A percentile compares a stretch with the other conserved stretches of the same genome.
Conservation (phyloP, 257 asterid species). For the Solanum appendiculatum region DNA sequence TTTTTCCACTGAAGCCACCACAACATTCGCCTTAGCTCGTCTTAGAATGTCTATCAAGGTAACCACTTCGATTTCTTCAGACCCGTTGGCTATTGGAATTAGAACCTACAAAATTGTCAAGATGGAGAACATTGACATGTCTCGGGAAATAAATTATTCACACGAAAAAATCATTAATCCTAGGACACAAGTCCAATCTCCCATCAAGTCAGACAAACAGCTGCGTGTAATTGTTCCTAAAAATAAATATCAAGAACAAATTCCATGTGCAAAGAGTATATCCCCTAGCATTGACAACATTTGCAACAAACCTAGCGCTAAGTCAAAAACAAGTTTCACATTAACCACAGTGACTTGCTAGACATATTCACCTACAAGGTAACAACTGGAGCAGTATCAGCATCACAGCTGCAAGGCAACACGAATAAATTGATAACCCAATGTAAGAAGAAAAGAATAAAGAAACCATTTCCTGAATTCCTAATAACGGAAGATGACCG, state of each 20-base stretch:
- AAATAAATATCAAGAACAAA: background rate
- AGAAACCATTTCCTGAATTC: background rate
- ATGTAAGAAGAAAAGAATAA: background rate
- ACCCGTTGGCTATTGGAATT: conserved; percentile 84
- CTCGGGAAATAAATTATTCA: background rate
- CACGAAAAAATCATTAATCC: background rate
- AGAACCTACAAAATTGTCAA: conserved; percentile 50
- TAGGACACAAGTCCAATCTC: background rate
- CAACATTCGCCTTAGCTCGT: conserved; percentile 71
- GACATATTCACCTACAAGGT: background rate
- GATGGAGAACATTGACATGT: background rate
- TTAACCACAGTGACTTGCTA: background rate
- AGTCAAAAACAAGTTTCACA: background rate
- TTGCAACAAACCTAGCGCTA: background rate
- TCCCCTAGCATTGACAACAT: background rate
- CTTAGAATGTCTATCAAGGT: conserved; percentile 63
- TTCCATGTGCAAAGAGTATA: background rate
- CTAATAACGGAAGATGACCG: background rate
- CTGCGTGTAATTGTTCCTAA: background rate
- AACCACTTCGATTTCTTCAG: conserved; percentile 80
- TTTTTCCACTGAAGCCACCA: conserved; percentile 63
- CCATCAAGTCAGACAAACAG: background rate
- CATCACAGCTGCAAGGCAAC: background rate
- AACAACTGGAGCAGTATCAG: background rate
- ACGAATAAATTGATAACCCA: background rate